Evolutionary conservation across 306 rosid species (phyloP).

Genomic region (Trifolium repens): DNA sequence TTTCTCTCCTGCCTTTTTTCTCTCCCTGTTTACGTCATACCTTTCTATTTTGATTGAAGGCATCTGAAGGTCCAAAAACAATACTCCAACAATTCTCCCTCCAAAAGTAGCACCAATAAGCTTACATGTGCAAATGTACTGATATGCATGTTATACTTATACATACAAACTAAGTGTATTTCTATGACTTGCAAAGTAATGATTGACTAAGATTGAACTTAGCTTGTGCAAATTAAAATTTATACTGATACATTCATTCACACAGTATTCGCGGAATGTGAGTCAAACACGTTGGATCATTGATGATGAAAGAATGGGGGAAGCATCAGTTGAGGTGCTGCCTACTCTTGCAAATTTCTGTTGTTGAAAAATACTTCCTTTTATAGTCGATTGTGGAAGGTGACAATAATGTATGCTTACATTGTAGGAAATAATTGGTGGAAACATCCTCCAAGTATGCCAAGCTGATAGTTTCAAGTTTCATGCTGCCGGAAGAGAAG

Average conservation of each 20-base stretch:
- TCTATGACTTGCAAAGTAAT: slow-evolving; percentile 30
- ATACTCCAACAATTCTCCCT: background rate
- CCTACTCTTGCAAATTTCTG: slow-evolving; percentile 22
- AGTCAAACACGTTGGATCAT: slow-evolving; percentile 96
- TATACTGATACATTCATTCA: slow-evolving; percentile 35
- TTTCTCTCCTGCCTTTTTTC: slow-evolving; percentile 1
- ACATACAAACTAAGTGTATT: slow-evolving; percentile 15
- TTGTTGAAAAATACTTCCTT: slow-evolving; percentile 32
- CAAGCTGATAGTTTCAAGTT: slow-evolving; percentile 83
- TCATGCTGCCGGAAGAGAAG: slow-evolving; percentile 99
- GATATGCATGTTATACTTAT: background rate
- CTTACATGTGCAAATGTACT: slow-evolving; percentile 10
- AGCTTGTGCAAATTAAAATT: slow-evolving; percentile 37
- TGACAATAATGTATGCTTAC: slow-evolving; percentile 42
- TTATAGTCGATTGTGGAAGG: slow-evolving; percentile 34
- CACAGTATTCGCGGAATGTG: slow-evolving; percentile 92
- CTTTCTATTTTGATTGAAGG: slow-evolving; percentile 60
- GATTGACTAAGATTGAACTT: slow-evolving; percentile 33
- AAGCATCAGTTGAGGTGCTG: slow-evolving; percentile 92
- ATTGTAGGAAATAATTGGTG: slow-evolving; percentile 80
- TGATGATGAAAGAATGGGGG: slow-evolving; percentile 97
- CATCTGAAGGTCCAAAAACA: slow-evolving; percentile 50
- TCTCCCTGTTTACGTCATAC: background rate
- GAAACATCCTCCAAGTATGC: slow-evolving; percentile 67
- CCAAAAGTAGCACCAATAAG: slow-evolving; percentile 7